These are phyloP conservation scores for Annulohypoxylon moriforme DNA, from an alignment of 495 filamentous ascomycete species.

Conservation along the genomic window DNA sequence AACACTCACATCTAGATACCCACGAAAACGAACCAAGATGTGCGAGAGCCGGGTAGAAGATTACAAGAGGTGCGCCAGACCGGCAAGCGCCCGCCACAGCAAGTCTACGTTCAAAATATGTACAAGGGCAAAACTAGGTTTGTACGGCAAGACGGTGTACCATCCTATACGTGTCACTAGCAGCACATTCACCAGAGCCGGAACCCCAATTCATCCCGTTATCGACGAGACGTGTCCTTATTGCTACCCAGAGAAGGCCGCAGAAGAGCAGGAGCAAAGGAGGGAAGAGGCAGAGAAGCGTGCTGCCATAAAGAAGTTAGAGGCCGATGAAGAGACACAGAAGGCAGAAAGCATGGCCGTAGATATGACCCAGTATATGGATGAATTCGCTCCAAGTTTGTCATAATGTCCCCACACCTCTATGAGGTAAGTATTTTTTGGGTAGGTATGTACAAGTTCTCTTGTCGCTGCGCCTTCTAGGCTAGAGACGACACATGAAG, in stretches of 20 bases:
- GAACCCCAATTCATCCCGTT: neutral
- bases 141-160: constrained; percentile 11
- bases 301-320: neutral
- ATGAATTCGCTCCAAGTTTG: neutral
- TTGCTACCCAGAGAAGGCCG: constrained; percentile 32
- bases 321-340: neutral
- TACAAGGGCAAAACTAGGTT: neutral
- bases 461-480: neutral
- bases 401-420: neutral
- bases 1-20: neutral
- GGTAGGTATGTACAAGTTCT: neutral
- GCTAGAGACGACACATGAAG: neutral
- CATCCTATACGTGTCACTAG: constrained; percentile 26
- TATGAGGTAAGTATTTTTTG: neutral
- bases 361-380: neutral
- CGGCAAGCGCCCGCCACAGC: neutral
- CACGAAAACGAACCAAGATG: constrained; percentile 10
- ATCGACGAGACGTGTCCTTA: constrained; percentile 31
- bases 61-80: constrained; percentile 22
- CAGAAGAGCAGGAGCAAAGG: constrained; percentile 15
- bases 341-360: neutral
- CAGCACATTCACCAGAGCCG: constrained; percentile 3
- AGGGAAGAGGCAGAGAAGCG: constrained; percentile 1
- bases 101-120: constrained; percentile 3
- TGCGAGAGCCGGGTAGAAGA: constrained; percentile 12